phyloP scores from a whole-genome alignment of 1,284 basidiomycete species.

The Pyrrhoderma noxium region DNA sequence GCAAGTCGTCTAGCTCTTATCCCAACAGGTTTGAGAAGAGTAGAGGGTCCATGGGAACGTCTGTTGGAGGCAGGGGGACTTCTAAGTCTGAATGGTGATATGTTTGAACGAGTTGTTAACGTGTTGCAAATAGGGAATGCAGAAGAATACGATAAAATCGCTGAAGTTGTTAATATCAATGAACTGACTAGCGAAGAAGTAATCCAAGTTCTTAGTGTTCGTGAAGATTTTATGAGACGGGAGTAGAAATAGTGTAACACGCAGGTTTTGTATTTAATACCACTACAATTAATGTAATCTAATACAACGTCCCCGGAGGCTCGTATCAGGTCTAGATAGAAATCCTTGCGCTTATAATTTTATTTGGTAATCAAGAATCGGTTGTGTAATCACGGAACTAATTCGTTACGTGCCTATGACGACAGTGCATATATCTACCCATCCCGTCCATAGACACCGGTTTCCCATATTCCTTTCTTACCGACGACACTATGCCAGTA shows the following conservation, averaged over 20 bases:
- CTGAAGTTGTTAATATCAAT: slow-evolving; percentile 37
- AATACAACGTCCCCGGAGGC: too few relatives aligned
- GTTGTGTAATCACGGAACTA: too few relatives aligned
- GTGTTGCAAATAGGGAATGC: slow-evolving; percentile 32
- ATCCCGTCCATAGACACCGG: background rate
- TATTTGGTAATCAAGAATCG: too few relatives aligned
- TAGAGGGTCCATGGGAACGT: slow-evolving; percentile 67
- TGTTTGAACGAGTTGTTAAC: slow-evolving; percentile 37
- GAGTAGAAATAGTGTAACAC: background rate
- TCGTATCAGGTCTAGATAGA: too few relatives aligned
- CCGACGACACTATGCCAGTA: slow-evolving; percentile 12
- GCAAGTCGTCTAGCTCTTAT: slow-evolving; percentile 56
- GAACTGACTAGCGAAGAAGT: slow-evolving; percentile 51
- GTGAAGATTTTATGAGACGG: slow-evolving; percentile 31
- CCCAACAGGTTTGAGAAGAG: slow-evolving; percentile 33
- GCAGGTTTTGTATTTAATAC: background rate
- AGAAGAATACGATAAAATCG: slow-evolving; percentile 34
- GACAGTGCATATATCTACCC: too few relatives aligned
- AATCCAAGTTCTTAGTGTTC: slow-evolving; percentile 39
- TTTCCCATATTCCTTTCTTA: background rate
- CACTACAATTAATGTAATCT: too few relatives aligned
- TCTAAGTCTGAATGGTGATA: slow-evolving; percentile 49
- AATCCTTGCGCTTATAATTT: too few relatives aligned
- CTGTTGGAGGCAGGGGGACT: slow-evolving; percentile 63
- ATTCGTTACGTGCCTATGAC: too few relatives aligned